Conservation (phyloP, 2,329 filamentous ascomycete genomes). For the Arthrobotrys entomopaga region DNA sequence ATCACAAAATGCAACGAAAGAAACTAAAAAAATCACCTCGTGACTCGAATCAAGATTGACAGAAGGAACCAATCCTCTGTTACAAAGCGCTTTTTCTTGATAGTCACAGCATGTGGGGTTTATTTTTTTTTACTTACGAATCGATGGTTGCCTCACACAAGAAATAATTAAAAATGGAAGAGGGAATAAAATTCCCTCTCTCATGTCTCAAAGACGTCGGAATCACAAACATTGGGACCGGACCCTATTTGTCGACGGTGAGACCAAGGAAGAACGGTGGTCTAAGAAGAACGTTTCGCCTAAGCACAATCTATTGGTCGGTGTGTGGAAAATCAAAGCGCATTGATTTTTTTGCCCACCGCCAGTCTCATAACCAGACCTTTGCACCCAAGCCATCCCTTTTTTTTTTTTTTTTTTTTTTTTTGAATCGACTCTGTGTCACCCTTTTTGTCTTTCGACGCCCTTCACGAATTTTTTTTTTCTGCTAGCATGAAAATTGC, state of each 20-base stretch:
- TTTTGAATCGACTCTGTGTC: background rate
- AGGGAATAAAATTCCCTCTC: constrained; percentile 1
- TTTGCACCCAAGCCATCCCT: constrained; percentile 19
- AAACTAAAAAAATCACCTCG: constrained; percentile 30
- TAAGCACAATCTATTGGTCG: constrained; percentile 23
- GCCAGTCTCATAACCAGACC: background rate
- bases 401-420: constrained; percentile 12
- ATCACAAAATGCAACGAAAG: constrained; percentile 49
- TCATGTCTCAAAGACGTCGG: constrained; percentile 42
- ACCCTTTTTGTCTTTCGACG: constrained; percentile 1
- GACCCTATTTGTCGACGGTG: constrained; percentile 54
- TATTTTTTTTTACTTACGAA: no score
- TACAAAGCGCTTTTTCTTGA: constrained; percentile 16
- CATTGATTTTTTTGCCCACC: no score
- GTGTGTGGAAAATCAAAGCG: constrained; percentile 8
- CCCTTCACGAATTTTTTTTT: constrained; percentile 1
- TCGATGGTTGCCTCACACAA: constrained; percentile 15
- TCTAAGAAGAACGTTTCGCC: constrained; percentile 18
- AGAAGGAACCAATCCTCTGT: constrained; percentile 19
- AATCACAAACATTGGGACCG: constrained; percentile 51
- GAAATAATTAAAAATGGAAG: constrained; percentile 3
- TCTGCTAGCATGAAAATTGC: constrained; percentile 1
- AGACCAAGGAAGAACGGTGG: constrained; percentile 21
- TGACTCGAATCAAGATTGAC: constrained; percentile 51
- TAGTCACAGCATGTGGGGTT: constrained; percentile 47